phyloP scores from a whole-genome alignment of 768 basidiomycete species.

The Plicaturopsis crispa region DNA sequence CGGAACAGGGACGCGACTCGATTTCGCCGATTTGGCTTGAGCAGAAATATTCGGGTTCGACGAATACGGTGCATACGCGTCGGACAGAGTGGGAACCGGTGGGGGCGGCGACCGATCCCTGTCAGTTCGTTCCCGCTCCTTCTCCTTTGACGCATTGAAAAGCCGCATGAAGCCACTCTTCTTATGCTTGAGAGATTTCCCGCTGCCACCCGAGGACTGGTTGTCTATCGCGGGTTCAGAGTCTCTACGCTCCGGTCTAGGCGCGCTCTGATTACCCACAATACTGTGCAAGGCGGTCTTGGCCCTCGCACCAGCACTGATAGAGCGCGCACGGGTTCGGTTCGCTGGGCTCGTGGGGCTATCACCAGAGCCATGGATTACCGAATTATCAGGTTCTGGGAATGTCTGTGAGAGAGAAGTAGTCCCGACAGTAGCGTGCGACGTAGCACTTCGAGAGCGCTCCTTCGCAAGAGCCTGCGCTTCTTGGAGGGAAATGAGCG shows the following conservation, averaged over 20 bases:
- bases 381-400: slow-evolving; percentile 23
- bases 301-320: slow-evolving; percentile 50
- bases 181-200: slow-evolving; percentile 59
- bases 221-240: slow-evolving; percentile 25
- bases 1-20: slow-evolving; percentile 34
- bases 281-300: slow-evolving; percentile 29
- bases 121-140: slow-evolving; percentile 28
- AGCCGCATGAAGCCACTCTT: slow-evolving; percentile 79
- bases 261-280: slow-evolving; percentile 30
- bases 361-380: slow-evolving; percentile 15
- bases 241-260: slow-evolving; percentile 32
- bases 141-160: slow-evolving; percentile 49
- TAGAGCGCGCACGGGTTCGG: slow-evolving; percentile 47
- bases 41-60: slow-evolving; percentile 14
- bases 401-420: slow-evolving; percentile 22
- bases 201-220: slow-evolving; percentile 9
- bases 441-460: slow-evolving; percentile 47
- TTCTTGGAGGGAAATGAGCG: slow-evolving; percentile 72
- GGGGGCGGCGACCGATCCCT: slow-evolving; percentile 39
- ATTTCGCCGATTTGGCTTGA: slow-evolving; percentile 21
- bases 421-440: slow-evolving; percentile 22
- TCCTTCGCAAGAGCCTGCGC: slow-evolving; percentile 57
- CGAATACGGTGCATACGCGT: slow-evolving; percentile 24
- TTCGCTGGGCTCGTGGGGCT: slow-evolving; percentile 14
- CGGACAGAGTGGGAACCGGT: slow-evolving; percentile 47